Evolutionary conservation across 176 grass and related monocot genomes (phyloP).

Genomic region (Rhynchospora tenuis): DNA sequence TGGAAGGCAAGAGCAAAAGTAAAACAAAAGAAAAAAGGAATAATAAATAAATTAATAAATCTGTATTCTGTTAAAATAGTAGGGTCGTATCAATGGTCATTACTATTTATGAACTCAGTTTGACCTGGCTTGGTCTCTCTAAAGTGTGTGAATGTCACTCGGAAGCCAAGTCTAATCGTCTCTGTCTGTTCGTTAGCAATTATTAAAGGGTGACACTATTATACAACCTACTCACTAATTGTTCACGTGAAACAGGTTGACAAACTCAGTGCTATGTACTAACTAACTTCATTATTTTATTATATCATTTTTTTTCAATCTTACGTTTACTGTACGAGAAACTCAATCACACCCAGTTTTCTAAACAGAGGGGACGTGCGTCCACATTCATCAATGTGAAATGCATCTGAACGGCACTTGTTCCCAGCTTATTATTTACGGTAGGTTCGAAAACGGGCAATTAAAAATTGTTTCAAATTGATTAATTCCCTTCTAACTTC

Average conservation of each 20-base stretch:
- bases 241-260: too few species aligned
- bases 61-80: not conserved
- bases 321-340: not conserved
- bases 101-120: not conserved
- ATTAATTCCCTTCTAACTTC: not conserved
- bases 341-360: not conserved
- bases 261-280: too few species aligned
- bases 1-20: not conserved
- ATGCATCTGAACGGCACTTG: not conserved
- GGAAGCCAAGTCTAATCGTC: not conserved
- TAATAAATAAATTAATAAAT: not conserved
- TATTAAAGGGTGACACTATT: not conserved
- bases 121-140: not conserved
- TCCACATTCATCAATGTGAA: not conserved
- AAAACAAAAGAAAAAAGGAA: not conserved
- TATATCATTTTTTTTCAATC: not conserved
- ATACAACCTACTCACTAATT: too few species aligned
- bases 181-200: not conserved
- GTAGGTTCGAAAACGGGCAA: not conserved
- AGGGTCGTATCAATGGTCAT: not conserved
- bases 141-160: not conserved
- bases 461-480: not conserved
- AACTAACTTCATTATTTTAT: not conserved
- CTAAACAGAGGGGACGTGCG: not conserved
- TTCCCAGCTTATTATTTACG: not conserved